Conservation (phyloP, 2,329 filamentous ascomycete species). For the Pochonia chlamydosporia region DNA sequence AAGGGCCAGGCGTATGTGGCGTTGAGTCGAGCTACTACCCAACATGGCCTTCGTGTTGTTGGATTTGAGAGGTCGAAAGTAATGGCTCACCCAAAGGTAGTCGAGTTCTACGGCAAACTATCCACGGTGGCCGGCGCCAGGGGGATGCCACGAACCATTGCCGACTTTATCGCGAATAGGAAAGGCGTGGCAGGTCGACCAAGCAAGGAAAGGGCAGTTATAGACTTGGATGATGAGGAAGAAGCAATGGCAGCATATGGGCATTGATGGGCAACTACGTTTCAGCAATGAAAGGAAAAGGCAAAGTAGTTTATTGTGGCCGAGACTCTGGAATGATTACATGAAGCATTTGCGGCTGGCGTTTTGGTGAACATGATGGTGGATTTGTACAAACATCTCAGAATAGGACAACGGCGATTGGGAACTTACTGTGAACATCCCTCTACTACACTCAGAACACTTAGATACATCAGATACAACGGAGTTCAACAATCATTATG, state of each 20-base stretch:
- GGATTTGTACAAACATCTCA: background rate
- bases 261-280: slow-evolving; percentile 18
- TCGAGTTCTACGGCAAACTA: slow-evolving; percentile 78
- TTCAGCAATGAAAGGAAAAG: background rate
- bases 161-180: slow-evolving; percentile 32
- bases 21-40: slow-evolving; percentile 83
- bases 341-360: background rate
- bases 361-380: background rate
- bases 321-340: background rate
- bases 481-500: no score
- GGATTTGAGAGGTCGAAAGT: slow-evolving; percentile 87
- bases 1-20: slow-evolving; percentile 98
- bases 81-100: slow-evolving; percentile 85
- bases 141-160: slow-evolving; percentile 39
- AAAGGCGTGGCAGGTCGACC: slow-evolving; percentile 18
- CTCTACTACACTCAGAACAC: no score
- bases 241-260: slow-evolving; percentile 42
- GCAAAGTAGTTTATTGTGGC: background rate
- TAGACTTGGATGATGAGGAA: slow-evolving; percentile 43
- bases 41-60: slow-evolving; percentile 80
- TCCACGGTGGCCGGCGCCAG: slow-evolving; percentile 53
- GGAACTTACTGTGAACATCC: background rate
- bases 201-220: slow-evolving; percentile 14
- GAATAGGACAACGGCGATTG: no score
- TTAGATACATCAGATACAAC: no score